Conservation (phyloP, 257 asterid species). For the Nicotiana sylvestris region DNA sequence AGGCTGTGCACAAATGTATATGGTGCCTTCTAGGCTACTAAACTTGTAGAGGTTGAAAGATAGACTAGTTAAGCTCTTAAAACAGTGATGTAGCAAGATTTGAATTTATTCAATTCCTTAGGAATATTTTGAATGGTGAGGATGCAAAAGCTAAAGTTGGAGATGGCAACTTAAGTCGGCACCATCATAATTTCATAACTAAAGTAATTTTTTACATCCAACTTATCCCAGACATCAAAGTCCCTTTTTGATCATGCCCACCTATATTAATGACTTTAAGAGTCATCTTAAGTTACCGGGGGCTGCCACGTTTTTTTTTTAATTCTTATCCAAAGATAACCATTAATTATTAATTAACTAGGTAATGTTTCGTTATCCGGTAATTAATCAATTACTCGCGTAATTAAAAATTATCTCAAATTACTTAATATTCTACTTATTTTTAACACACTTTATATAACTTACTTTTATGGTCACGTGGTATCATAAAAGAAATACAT, state of each 20-base stretch:
- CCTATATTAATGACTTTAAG: no score
- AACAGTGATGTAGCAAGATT: background rate
- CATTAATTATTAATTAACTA: no score
- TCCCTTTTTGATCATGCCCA: background rate
- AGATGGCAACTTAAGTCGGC: background rate
- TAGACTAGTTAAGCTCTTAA: background rate
- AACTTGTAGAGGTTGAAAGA: background rate
- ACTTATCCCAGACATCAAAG: background rate
- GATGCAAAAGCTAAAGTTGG: slow-evolving; percentile 11
- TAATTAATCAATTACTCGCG: no score
- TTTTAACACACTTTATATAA: no score
- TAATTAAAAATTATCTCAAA: no score
- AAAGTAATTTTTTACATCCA: background rate
- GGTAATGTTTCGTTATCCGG: no score
- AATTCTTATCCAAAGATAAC: no score
- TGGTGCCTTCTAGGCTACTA: background rate
- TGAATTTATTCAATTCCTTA: background rate
- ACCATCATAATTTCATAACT: background rate
- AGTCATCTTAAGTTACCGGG: no score
- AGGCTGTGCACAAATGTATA: background rate
- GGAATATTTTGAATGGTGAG: background rate
- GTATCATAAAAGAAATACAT: no score
- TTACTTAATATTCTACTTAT: no score
- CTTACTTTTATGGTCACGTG: no score
- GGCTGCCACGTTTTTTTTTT: no score